Evolutionary conservation across 371 early-diverging fungal genomes (phyloP).

Genomic region (Apophysomyces sp.): DNA sequence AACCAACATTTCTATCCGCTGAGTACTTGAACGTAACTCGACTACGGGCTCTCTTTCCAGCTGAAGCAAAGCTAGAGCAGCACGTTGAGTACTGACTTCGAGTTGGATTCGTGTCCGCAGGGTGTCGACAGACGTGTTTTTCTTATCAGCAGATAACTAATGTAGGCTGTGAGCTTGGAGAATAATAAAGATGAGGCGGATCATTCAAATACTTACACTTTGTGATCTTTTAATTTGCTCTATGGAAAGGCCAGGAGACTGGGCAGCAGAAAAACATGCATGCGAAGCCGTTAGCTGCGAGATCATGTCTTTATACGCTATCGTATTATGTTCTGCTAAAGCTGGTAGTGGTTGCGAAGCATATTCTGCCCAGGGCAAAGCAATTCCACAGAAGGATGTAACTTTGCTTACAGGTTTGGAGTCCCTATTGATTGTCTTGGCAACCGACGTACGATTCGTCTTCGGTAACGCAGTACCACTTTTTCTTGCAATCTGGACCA

Average conservation of each 20-base stretch:
- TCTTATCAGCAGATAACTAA: too few species aligned
- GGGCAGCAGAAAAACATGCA: neutral
- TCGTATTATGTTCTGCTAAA: neutral
- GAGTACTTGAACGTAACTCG: neutral
- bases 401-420: neutral
- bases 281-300: neutral
- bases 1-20: neutral
- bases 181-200: neutral
- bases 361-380: slow-evolving; percentile 4
- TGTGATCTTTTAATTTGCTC: neutral
- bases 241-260: neutral
- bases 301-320: neutral
- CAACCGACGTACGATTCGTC: too few species aligned
- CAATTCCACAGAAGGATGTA: neutral
- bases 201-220: neutral
- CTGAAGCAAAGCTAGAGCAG: neutral
- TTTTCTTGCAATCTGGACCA: neutral
- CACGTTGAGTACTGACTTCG: neutral
- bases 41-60: neutral
- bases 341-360: neutral
- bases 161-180: neutral
- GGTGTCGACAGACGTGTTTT: neutral
- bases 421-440: too few species aligned
- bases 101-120: neutral
- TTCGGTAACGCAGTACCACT: neutral